Evolutionary conservation across 371 early-diverging fungal genomes (phyloP).

Genomic region (Mucor indicus): DNA sequence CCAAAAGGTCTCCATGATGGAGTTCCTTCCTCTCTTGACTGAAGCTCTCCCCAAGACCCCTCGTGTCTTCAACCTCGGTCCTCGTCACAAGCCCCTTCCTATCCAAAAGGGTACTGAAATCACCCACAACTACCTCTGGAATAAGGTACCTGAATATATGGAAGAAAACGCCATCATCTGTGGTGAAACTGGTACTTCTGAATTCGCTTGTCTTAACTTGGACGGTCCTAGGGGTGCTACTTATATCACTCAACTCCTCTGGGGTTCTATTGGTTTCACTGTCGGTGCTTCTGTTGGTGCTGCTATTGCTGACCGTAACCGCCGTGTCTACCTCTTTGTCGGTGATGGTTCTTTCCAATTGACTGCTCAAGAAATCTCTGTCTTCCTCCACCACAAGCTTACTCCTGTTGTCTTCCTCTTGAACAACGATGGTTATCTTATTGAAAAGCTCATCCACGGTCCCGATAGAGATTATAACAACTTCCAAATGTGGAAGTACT

Average conservation of each 20-base stretch:
- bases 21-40: conserved; percentile 30
- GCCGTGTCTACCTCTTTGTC: conserved; percentile 38
- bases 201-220: conserved; percentile 35
- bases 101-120: conserved; percentile 14
- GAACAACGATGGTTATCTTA: conserved; percentile 52
- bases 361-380: conserved; percentile 43
- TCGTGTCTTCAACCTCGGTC: conserved; percentile 12
- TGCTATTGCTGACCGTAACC: conserved; percentile 23
- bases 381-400: conserved; percentile 41
- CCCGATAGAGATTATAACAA: conserved; percentile 40
- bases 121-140: conserved; percentile 44
- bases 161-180: conserved; percentile 32
- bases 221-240: conserved; percentile 26
- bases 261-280: conserved; percentile 44
- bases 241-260: conserved; percentile 37
- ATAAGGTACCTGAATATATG: conserved; percentile 26
- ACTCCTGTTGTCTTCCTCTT: conserved; percentile 42
- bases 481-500: conserved; percentile 46
- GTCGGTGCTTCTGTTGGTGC: conserved; percentile 31
- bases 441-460: conserved; percentile 50
- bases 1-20: conserved; percentile 32
- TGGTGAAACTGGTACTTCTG: conserved; percentile 51
- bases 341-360: conserved; percentile 56
- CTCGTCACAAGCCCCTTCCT: conserved; percentile 13
- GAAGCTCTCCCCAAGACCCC: conserved; percentile 21